phyloP scores from a whole-genome alignment of 2,329 filamentous ascomycete species.

The Stagonosporopsis tanaceti region DNA sequence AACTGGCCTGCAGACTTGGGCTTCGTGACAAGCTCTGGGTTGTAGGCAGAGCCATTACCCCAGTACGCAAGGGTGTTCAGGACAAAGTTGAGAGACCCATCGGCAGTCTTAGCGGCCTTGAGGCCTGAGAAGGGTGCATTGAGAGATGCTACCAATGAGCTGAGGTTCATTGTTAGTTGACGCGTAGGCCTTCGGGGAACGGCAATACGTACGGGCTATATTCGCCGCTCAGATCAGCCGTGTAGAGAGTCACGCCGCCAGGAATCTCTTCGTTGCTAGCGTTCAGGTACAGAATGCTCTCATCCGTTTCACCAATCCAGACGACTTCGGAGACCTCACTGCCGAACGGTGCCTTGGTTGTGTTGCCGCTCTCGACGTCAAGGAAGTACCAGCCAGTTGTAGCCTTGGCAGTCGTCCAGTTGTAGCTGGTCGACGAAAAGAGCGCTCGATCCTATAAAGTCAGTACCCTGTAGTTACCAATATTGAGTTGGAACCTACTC shows the following conservation, averaged over 20 bases:
- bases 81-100: constrained; percentile 56
- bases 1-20: constrained; percentile 70
- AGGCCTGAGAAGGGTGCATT: constrained; percentile 60
- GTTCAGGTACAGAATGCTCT: constrained; percentile 69
- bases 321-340: constrained; percentile 45
- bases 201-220: constrained; percentile 35
- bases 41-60: constrained; percentile 73
- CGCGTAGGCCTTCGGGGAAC: too few relatives aligned
- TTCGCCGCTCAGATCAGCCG: constrained; percentile 38
- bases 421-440: constrained; percentile 47
- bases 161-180: constrained; percentile 13
- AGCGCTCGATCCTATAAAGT: constrained; percentile 40
- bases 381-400: constrained; percentile 59
- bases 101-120: constrained; percentile 53
- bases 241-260: constrained; percentile 47
- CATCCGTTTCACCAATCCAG: constrained; percentile 43
- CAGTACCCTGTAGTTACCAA: background rate
- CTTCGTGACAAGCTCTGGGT: constrained; percentile 66
- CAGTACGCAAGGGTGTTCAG: constrained; percentile 67
- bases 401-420: constrained; percentile 46
- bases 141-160: constrained; percentile 48
- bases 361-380: constrained; percentile 41
- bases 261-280: constrained; percentile 66
- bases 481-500: constrained; percentile 27
- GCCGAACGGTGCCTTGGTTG: constrained; percentile 44